Conservation (phyloP, 2,329 filamentous ascomycete species). For the Penicillium oxalicum region DNA sequence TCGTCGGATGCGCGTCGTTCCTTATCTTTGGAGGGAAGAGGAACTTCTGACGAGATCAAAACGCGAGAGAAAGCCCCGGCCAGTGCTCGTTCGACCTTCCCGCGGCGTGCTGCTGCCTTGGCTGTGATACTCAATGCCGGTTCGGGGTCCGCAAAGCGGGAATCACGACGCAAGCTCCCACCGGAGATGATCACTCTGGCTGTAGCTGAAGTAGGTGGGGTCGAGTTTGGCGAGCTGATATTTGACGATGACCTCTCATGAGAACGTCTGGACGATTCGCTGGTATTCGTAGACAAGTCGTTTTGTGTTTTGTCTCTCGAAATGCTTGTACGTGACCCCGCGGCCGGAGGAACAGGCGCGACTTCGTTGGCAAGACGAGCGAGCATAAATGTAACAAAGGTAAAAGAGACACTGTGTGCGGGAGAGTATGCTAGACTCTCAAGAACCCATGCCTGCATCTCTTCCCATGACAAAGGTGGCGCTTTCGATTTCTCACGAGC, state of each 20-base stretch:
- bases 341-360: slow-evolving; percentile 33
- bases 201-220: slow-evolving; percentile 17
- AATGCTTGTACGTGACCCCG: slow-evolving; percentile 1
- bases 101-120: slow-evolving; percentile 47
- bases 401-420: slow-evolving; percentile 81
- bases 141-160: slow-evolving; percentile 21
- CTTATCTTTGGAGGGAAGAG: slow-evolving; percentile 45
- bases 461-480: slow-evolving; percentile 45
- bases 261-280: slow-evolving; percentile 1
- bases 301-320: slow-evolving; percentile 3
- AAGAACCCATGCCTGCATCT: slow-evolving; percentile 57
- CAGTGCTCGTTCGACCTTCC: slow-evolving; percentile 55
- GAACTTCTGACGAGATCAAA: slow-evolving; percentile 50
- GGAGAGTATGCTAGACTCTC: slow-evolving; percentile 68
- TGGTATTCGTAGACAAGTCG: slow-evolving; percentile 1
- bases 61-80: slow-evolving; percentile 60
- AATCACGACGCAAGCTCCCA: slow-evolving; percentile 27
- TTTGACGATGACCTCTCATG: slow-evolving; percentile 2
- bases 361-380: slow-evolving; percentile 54
- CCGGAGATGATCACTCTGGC: slow-evolving; percentile 25
- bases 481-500: slow-evolving; percentile 48
- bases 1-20: slow-evolving; percentile 58
- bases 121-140: slow-evolving; percentile 18
- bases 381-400: slow-evolving; percentile 77
- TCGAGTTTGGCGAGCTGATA: slow-evolving; percentile 2